A percentile compares a stretch with the other conserved stretches of the same genome.
These are phyloP conservation scores for Komagataella ulmi DNA, from an alignment of 805 yeast genomes.

Conservation along the genomic window DNA sequence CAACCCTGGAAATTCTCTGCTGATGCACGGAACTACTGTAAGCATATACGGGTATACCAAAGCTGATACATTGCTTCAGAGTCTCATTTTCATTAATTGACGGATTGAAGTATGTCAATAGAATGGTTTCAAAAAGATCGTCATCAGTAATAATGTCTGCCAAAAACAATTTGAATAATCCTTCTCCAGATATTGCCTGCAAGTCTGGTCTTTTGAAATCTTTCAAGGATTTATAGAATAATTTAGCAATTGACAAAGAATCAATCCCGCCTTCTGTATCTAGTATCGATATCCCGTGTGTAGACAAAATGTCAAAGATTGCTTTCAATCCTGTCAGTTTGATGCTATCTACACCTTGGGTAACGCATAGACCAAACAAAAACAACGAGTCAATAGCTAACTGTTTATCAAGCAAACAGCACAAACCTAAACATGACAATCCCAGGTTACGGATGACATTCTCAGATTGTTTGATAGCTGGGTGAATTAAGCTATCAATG, in stretches of 20 bases:
- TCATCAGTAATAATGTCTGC: slow-evolving; percentile 65
- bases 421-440: slow-evolving; percentile 63
- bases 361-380: slow-evolving; percentile 55
- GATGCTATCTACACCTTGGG: slow-evolving; percentile 51
- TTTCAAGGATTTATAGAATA: slow-evolving; percentile 55
- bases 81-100: slow-evolving; percentile 46
- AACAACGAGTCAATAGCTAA: slow-evolving; percentile 54
- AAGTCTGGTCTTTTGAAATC: slow-evolving; percentile 44
- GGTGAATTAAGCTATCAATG: slow-evolving; percentile 64
- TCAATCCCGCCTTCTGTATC: slow-evolving; percentile 52
- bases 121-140: slow-evolving; percentile 56
- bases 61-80: slow-evolving; percentile 67
- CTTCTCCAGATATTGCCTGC: slow-evolving; percentile 77
- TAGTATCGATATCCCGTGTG: slow-evolving; percentile 60
- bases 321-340: slow-evolving; percentile 53
- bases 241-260: slow-evolving; percentile 49
- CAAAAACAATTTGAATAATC: slow-evolving; percentile 68
- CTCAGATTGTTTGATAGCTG: slow-evolving; percentile 55
- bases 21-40: slow-evolving; percentile 68
- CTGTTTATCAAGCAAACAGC: slow-evolving; percentile 55
- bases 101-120: slow-evolving; percentile 68
- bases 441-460: slow-evolving; percentile 50
- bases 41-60: slow-evolving; percentile 81
- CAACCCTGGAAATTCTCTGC: slow-evolving; percentile 43
- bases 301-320: slow-evolving; percentile 65